Conservation (phyloP, 768 basidiomycete species). For the Lactifluus echinatus region DNA sequence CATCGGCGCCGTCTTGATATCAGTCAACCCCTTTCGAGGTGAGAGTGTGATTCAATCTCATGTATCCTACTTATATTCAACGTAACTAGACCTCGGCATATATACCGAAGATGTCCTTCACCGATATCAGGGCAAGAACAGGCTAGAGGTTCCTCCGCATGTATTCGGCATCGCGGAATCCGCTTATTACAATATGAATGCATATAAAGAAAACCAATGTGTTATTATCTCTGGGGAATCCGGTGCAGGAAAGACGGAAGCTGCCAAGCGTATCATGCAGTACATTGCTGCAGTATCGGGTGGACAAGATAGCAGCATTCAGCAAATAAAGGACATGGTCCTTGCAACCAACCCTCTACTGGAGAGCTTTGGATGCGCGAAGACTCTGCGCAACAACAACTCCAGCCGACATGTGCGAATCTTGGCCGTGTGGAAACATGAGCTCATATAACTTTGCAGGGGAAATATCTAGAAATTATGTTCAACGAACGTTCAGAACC, state of each 20-base stretch:
- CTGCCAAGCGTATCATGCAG: constrained; percentile 99
- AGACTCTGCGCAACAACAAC: constrained; percentile 97
- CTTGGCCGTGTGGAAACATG: constrained; percentile 7
- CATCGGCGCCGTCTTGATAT: constrained; percentile 96
- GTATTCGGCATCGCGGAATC: constrained; percentile 96
- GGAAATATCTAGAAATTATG: constrained; percentile 99
- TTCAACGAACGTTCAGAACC: constrained; percentile 91
- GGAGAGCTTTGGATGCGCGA: constrained; percentile 98
- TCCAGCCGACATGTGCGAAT: constrained; percentile 88
- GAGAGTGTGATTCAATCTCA: constrained; percentile 1
- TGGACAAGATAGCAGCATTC: constrained; percentile 80
- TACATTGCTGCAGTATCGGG: constrained; percentile 97
- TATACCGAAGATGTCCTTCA: constrained; percentile 86
- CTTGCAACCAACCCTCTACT: constrained; percentile 94
- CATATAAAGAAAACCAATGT: constrained; percentile 98
- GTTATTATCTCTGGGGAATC: constrained; percentile 99
- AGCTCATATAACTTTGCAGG: constrained; percentile 39
- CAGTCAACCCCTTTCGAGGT: constrained; percentile 99
- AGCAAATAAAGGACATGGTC: constrained; percentile 99
- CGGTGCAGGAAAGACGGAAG: constrained; percentile 98
- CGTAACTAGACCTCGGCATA: constrained; percentile 81
- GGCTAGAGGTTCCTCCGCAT: constrained; percentile 96
- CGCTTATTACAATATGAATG: constrained; percentile 98
- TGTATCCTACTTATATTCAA: not conserved
- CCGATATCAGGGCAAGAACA: constrained; percentile 91